Percentiles rank a stretch among this genome's conserved stretches.
Evolutionary conservation across 176 grass and related monocot genomes (phyloP).

Genomic region (Tuctoria greenei): DNA sequence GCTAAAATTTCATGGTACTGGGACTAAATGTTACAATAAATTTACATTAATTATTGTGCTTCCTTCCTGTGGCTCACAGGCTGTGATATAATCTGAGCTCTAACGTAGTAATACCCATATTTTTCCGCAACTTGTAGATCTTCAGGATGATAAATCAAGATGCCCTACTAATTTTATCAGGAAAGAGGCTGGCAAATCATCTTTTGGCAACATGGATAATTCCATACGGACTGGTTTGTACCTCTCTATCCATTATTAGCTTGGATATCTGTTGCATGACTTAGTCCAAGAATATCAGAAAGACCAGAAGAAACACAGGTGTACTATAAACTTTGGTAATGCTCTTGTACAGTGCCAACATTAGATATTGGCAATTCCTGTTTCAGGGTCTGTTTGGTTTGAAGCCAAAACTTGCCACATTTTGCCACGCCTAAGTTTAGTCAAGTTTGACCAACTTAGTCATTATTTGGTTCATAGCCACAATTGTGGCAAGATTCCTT

Average conservation of each 20-base stretch:
- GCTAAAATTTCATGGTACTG: conserved; percentile 32
- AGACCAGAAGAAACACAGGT: background rate
- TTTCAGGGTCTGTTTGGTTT: too few species aligned
- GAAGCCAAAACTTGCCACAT: too few species aligned
- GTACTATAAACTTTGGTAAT: background rate
- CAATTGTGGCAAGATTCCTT: too few species aligned
- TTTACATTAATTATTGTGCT: background rate
- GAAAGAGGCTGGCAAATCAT: conserved; percentile 37
- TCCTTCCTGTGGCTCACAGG: background rate
- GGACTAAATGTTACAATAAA: conserved; percentile 2
- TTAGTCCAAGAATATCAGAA: conserved; percentile 15
- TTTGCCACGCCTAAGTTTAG: too few species aligned
- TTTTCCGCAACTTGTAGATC: conserved; percentile 22
- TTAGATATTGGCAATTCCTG: background rate
- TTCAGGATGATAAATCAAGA: conserved; percentile 32
- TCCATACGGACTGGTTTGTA: conserved; percentile 49
- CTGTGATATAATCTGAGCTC: conserved; percentile 19
- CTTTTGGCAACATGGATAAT: conserved; percentile 28
- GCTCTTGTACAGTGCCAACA: background rate
- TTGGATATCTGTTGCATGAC: conserved; percentile 17
- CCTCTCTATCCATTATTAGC: conserved; percentile 14
- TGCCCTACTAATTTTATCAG: conserved; percentile 16
- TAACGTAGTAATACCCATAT: conserved; percentile 19
- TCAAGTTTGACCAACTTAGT: too few species aligned
- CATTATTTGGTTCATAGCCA: too few species aligned